Base-by-base conservation (phyloP, 202 grass and related monocot genomes). In the Hordeum pubiflorum region DNA sequence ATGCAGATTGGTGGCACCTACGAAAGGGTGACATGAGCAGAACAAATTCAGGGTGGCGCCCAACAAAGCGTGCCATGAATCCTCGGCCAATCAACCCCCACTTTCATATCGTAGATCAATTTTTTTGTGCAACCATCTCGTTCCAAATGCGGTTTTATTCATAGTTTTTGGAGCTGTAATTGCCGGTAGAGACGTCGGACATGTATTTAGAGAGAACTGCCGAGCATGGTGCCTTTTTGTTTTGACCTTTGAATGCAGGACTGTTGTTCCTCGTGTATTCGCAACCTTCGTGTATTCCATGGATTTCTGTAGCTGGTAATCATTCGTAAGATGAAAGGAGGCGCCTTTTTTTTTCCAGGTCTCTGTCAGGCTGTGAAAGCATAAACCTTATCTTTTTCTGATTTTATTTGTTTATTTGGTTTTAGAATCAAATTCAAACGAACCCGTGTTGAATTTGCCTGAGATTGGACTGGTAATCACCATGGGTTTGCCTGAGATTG, bases 1-100 rank as follows among this genome's bases (percentile, higher is more conserved):
- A 99, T 95, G 90, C 96, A 98, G 86, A 80, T 95, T 52, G 90
- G 92, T 15, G 89, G 89, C 58, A 75, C 89, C 64, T 95, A 93
- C 18, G 96, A 95, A 90, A 91, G 96, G 68, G 92, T 99, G 38
- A 91, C 92, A 82, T 97, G 89, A 94, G 58, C 66, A 48, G 38
- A 58, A 61, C 20, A 63, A 34, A 55, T 23, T 18, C 48, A 54
- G 50, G 50, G 50, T n/a, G 50, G 6, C 6, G 6, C 50, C 50
- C 50, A 8, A 54, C 17, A 54, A 54, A 54, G 50, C 6, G 50
- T 54, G 17, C 6, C 17, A 54, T 54, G 50, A 54, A 54, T 54
- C 50, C 50, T 54, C 17, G 2, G 50, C 48, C 48, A 18, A 54
- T n/a, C 17, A 54, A 54, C 17, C 48, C 17, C 17, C 48, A 48